These are phyloP conservation scores for Trichodelitschia bisporula DNA, from an alignment of 495 filamentous ascomycete species.

Conservation along the genomic window DNA sequence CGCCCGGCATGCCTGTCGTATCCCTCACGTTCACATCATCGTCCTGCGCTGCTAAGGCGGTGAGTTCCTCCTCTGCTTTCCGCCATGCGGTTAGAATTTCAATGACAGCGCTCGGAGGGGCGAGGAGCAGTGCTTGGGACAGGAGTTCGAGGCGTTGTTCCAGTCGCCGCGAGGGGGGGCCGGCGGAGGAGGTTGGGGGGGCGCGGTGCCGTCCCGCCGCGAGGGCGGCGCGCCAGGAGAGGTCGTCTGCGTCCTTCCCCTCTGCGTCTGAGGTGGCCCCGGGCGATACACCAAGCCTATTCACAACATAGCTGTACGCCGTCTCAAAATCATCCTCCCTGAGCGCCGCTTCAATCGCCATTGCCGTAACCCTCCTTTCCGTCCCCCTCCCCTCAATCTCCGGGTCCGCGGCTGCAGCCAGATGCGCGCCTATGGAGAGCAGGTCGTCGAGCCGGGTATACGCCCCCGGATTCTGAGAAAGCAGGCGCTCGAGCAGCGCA, in stretches of 20 bases:
- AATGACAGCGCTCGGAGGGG: conserved; percentile 49
- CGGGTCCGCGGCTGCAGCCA: conserved; percentile 30
- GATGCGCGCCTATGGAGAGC: conserved; percentile 46
- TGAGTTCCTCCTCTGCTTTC: conserved; percentile 68
- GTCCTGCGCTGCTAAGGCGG: conserved; percentile 40
- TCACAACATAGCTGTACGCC: conserved; percentile 85
- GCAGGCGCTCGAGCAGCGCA: conserved; percentile 56
- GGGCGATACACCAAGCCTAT: conserved; percentile 18
- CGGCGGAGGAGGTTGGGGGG: conserved; percentile 5
- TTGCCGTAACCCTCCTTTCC: conserved; percentile 51
- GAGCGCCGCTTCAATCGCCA: conserved; percentile 75
- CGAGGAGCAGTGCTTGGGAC: conserved; percentile 57
- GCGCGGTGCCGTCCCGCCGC: conserved; percentile 61
- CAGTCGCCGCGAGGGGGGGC: conserved; percentile 22
- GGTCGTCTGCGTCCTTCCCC: conserved; percentile 33
- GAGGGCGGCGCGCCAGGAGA: conserved; percentile 81
- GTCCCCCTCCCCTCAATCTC: conserved; percentile 9
- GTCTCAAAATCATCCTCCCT: conserved; percentile 84
- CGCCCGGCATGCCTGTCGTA: conserved; percentile 32
- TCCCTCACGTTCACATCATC: conserved; percentile 47
- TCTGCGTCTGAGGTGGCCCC: not conserved
- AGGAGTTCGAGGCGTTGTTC: conserved; percentile 83
- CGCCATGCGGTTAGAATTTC: conserved; percentile 73
- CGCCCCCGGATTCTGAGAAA: conserved; percentile 64
- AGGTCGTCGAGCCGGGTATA: conserved; percentile 78